Evolutionary conservation across 768 basidiomycete genomes (phyloP), one percentile per base, ranked within the genome.

Genomic region (Serendipita sp.): DNA sequence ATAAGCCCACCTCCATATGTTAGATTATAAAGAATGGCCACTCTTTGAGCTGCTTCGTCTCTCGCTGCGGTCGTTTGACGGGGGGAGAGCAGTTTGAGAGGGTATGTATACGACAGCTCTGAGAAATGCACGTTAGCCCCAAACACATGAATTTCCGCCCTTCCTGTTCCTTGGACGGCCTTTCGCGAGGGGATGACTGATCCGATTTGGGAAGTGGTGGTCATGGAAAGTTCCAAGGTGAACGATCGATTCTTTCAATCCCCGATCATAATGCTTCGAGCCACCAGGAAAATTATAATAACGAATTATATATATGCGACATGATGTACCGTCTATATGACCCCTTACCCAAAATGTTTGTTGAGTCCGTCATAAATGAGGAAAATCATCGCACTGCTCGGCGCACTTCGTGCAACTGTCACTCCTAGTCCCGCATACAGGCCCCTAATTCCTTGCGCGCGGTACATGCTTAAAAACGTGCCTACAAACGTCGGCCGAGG

Each of bases 1-100:
- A 98, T 88, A 8, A 98, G 79, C 2, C 94, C 94, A 10, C 94
- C 94, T 0, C 94, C 94, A 68, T 97, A 98, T 40, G 83, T 84
- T 65, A 97, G 72, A 16, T 89, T 76, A 69, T 96, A 97, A 16
- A 83, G 84, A 60, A 88, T 74, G 8, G 82, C 87, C 36, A 90
- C 77, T 3, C 76, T 72, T 34, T 76, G 74, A 44, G 75, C 74
- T 44, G 74, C 67, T 68, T 69, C 13, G 16, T 52, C 31, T 31
- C 31, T 31, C 6, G 18, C 48, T 31, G 55, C 55, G 1, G 55
- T 60, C 16, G 70, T 66, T 8, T 82, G 74, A 55, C 79, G 78
- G 1, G 91, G 90, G 2, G 91, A 86, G 64, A 94, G 76, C 37
- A 96, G 82, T 72, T 95, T 95, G 69, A 96, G 77, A 6, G 93